Base-by-base conservation (phyloP, 345 rosid species). In the Gossypium turneri region DNA sequence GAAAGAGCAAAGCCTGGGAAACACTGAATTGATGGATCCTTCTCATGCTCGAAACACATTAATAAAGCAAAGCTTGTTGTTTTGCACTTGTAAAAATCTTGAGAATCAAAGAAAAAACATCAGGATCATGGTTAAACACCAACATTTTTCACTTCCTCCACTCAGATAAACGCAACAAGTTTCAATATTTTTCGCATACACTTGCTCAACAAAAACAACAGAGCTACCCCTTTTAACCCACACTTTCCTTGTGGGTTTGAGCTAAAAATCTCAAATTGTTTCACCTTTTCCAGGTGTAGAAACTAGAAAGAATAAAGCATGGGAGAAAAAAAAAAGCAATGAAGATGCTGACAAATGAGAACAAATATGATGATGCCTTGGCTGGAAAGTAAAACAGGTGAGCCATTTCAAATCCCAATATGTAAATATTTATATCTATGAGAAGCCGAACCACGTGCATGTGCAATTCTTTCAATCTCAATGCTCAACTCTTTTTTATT, bases 401-500 rank as follows among this genome's bases (percentile, higher is more conserved):
- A 84, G 77, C 61, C 38, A 79, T 84, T 81, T 86, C 73, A 80
- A 34, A 86, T 85, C 78, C 48, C 50, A 19, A 17, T 16, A 58
- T 34, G 24, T 16, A 17, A 61, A 82, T 65, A 16, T 38, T 19
- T 60, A 52, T 57, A 51, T 62, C 73, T 57, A 48, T 74, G 60
- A 24, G 89, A 79, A 75, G 87, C 57, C 58, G 78, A 81, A 83
- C 82, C 92, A 84, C 82, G 88, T 88, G 92, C 92, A 82, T 77
- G 82, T 69, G 80, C 81, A 59, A 25, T 59, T 59, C 76, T 72
- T 44, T 74, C 48, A 81, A 71, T 16, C 66, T 72, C 73, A 52
- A 70, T 29, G 61, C n/a, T 29, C 45, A 34, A 29, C 24, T 10
- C 19, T 20, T 70, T 70, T 29, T 17, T 15, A 9, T 25, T 51